A percentile compares a stretch with the other conserved stretches of the same genome.
Conservation (phyloP, 78 protist species). For the Capsaspora owczarzaki region DNA sequence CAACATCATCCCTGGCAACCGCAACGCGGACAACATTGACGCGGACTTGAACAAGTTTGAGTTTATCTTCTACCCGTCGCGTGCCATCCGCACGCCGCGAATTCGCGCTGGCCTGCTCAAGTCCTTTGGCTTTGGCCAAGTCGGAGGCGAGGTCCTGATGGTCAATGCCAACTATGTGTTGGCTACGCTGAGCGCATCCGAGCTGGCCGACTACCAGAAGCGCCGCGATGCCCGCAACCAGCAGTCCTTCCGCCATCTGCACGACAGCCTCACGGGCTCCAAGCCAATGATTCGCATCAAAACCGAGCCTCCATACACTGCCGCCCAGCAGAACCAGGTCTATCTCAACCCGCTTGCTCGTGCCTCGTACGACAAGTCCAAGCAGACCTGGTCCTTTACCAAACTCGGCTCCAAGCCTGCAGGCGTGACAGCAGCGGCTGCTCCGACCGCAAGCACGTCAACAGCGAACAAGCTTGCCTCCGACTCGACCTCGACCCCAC, state of each 20-base stretch:
- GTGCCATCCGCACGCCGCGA: background rate
- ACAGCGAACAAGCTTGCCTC: no score
- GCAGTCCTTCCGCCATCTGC: conserved; percentile 16
- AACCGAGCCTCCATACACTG: conserved; percentile 39
- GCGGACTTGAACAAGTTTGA: conserved; percentile 7
- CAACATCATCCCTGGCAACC: conserved; percentile 56
- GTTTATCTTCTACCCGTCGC: conserved; percentile 18
- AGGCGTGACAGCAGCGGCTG: background rate
- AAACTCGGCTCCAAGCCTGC: background rate
- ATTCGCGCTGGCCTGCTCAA: conserved; percentile 40
- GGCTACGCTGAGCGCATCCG: conserved; percentile 1
- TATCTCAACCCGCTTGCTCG: conserved; percentile 54
- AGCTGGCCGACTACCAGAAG: conserved; percentile 7
- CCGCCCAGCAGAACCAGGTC: conserved; percentile 3
- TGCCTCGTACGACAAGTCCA: conserved; percentile 12
- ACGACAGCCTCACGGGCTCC: conserved; percentile 17
- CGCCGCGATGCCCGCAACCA: conserved; percentile 8
- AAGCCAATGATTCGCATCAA: conserved; percentile 28
- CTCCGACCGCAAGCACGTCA: background rate
- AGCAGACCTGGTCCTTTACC: conserved; percentile 1
- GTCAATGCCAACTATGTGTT: conserved; percentile 42
- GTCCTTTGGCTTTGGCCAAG: conserved; percentile 66
- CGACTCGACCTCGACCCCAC: no score
- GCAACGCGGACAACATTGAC: conserved; percentile 64
- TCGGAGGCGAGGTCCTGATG: conserved; percentile 47